Evolutionary conservation across 2,329 filamentous ascomycete genomes (phyloP), one percentile per base, ranked within the genome.

Genomic region (Penicillium janthinellum): DNA sequence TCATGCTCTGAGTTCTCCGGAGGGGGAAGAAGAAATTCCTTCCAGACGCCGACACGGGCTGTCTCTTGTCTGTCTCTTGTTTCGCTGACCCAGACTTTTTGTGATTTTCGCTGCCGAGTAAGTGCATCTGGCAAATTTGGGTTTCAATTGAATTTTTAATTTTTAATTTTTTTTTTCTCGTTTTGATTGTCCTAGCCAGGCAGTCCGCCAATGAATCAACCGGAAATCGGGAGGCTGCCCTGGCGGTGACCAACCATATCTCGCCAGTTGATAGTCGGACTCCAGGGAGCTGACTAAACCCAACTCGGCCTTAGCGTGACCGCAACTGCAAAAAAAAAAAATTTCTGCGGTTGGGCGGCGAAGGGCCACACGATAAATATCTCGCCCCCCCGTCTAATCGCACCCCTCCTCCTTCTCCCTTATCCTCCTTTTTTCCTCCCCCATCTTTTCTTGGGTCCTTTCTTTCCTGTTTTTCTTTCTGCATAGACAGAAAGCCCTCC

Each of bases 361-460:
- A 64, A 61, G 64, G 67, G 67, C 73, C 74, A 74, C 52, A 55
- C 67, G 74, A 75, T 76, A 76, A 77, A 76, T 77, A 76, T 73
- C 68, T 67, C 62, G 65, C 59, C 63, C 62, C 64, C 67, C 65
- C 64, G 66, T 61, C 49, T 52, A 52, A 52, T 52, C 49, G 49
- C 58, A 61, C 61, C 62, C 64, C 59, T 62, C 70, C 65, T 69
- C 67, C 55, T 63, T 56, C 62, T 59, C 61, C 62, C 59, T 64
- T 62, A 61, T 62, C 63, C 63, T 52, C 49, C 10, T 35, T 12
- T 59, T 59, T 60, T 61, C 64, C 63, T 67, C 63, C 67, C 65
- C 67, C 65, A 61, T 63, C 56, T 67, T 64, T 64, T 61, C 22
- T 57, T 57, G 65, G 68, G 66, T 71, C 71, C 70, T 67, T 69